Percentiles rank a stretch among this genome's conserved stretches.
Conservation (phyloP, 257 asterid genomes). For the Nemophila menziesii region DNA sequence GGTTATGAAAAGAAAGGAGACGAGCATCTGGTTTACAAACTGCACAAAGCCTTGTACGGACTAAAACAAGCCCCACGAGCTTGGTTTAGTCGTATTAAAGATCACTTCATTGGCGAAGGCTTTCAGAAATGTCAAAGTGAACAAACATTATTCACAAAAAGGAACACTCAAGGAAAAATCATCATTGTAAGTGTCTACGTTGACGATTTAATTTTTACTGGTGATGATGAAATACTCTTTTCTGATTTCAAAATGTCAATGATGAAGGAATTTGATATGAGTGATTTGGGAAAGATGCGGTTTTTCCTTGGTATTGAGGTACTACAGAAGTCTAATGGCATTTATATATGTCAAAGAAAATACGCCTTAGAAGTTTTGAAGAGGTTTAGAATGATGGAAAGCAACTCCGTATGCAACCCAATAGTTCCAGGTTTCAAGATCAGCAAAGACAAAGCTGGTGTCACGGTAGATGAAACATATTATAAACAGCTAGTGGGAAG, state of each 20-base stretch:
- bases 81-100: constrained; percentile 11
- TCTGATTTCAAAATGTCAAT: neutral
- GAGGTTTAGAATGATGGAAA: constrained; percentile 1
- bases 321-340: too few relatives aligned
- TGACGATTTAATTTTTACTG: neutral
- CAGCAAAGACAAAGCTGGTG: neutral
- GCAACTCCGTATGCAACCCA: neutral
- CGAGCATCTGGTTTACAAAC: neutral
- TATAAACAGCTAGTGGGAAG: neutral
- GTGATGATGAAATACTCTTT: neutral
- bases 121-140: constrained; percentile 3
- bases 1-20: neutral
- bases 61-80: constrained; percentile 8
- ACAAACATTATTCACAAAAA: constrained; percentile 6
- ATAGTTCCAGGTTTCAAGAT: constrained; percentile 6
- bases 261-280: neutral
- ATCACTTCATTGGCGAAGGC: constrained; percentile 10
- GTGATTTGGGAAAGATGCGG: neutral
- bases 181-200: constrained; percentile 8
- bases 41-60: neutral
- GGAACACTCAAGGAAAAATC: constrained; percentile 4
- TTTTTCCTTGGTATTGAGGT: neutral
- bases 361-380: neutral
- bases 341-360: constrained; percentile 5
- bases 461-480: neutral